Base-by-base conservation (phyloP, 1,139 yeast species). In the Candida sp. region DNA sequence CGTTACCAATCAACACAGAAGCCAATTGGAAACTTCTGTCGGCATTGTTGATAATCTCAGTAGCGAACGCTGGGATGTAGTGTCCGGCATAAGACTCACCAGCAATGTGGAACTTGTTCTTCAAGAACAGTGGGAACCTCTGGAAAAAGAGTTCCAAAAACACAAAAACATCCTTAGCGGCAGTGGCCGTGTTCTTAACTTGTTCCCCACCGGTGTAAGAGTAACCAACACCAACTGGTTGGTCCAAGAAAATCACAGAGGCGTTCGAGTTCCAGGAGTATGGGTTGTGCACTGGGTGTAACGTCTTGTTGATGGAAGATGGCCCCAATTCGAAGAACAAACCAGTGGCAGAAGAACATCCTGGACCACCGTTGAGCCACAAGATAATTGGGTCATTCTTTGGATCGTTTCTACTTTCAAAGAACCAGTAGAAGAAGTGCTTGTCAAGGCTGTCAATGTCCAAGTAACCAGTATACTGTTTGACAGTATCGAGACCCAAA, bases 311-410 rank as follows among this genome's bases (percentile, higher is more conserved):
- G 57, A 92, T 85, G 23, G 89, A 80, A 2, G 96, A 81, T 30
- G 97, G 96, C 27, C 98, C 98, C 65, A 91, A 79, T 73, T 92
- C 97, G 63, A 91, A 90, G 68, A 91, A 89, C 58, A 91, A 78
- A n/a, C 97, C 98, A 31, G 96, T 90, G 69, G 90, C 73, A 3
- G 96, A 88, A 9, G 96, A 88, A 69, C 97, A 90, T 8, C 97
- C 97, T 44, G 96, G 96, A 23, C 96, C 96, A 61, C 96, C 96
- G 63, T 90, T 91, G 63, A 91, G 79, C 97, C 97, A 92, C 60
- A 92, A 76, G 49, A 92, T 81, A 46, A 91, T 77, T 7, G 97
- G 97, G 67, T 91, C 97, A 55, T 80, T 90, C 58, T 75, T 73
- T 23, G 97, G 97, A 71, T 90, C 96, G 65, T 88, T 89, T 75